Base-by-base conservation (phyloP, 228 moss, liverwort and hornwort genomes). In the Sphagnum fallax region DNA sequence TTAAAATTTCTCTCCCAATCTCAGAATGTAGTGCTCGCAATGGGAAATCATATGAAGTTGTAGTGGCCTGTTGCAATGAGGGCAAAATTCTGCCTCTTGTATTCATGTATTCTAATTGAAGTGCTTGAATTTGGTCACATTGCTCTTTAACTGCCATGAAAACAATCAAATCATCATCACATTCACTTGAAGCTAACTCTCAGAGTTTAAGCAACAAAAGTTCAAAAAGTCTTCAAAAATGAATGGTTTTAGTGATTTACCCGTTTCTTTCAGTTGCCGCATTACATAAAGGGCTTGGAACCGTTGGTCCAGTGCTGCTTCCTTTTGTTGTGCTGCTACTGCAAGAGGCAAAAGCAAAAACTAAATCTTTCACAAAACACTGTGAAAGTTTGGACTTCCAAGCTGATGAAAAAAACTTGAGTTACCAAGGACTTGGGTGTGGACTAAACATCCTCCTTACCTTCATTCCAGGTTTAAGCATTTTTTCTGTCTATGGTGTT, bases 241-340 rank as follows among this genome's bases (percentile, higher is more conserved):
- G 32, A 32, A 32, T 32, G 32, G 32, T 32, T 32, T 32, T 0
- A 9, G 32, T 14, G 0, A 4, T 10, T 10, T 77, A 83, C 79
- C 76, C 58, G 74, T 80, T 2, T 70, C 80, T 63, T 79, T 72
- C 50, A 83, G n/a, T 32, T 77, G 69, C 0, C 70, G 64, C n/a
- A 76, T 80, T 6, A 47, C 74, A 5, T 71, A 70, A 49, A 77
- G 64, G 4, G 72, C 65, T 69, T 72, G 79, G 53, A 83, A 83
- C 71, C 83, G 76, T 69, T 67, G 64, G 49, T 80, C 65, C 48
- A 79, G 6, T 72, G 77, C 77, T 64, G 68, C 32, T 58, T 72
- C 65, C 57, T 83, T 83, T 68, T 83, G 79, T 49, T 47, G 50
- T 10, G 77, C 69, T 0, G 79, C 83, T 9, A 83, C 79, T 83